Base-by-base conservation (phyloP, 148 eudicot genomes). In the Polygonum aviculare region DNA sequence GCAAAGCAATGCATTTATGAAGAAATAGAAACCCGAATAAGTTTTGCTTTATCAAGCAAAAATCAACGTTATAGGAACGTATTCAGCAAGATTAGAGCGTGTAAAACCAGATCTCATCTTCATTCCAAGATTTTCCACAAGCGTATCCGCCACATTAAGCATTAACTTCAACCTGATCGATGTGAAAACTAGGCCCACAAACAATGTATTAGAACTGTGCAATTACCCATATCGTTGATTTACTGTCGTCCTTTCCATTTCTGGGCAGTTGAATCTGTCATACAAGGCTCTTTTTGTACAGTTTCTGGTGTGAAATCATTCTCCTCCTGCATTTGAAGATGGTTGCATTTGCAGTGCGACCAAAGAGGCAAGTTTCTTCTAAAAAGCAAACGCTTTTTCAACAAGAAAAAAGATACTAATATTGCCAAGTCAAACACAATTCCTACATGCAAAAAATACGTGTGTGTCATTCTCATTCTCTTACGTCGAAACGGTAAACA, bases 221-320 rank as follows among this genome's bases (percentile, higher is more conserved):
- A 65, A 12, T 35, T 31, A 31, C 39, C 39, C 39, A 2, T 11
- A 26, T 33, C 40, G 70, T 63, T 63, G 40, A 3, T 59, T 59
- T 59, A 59, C 65, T 59, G 35, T 21, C 65, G 35, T 21, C 65
- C 26, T 26, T 62, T 10, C 69, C 38, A 35, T 67, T 67, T 35
- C 15, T 18, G 44, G 72, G 72, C n/a, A 38, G 72, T 67, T 67
- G 72, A 67, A 36, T 36, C 72, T 67, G 72, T 67, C 72, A 67
- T 36, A 38, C 5, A 15, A 67, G 45, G 3, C 45, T 19, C 26
- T 57, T 44, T 44, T 7, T 51, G 55, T n/a, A 51, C 55, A 51
- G n/a, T 4, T 51, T 51, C 55, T 54, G 60, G 26, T 54, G 55
- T 54, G 7, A 54, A 54, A 54, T 54, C 10, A 22, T 54, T 6